Percentiles rank a stretch among this genome's conserved stretches.
Evolutionary conservation across 2,329 filamentous ascomycete genomes (phyloP).

Genomic region (Podosphaera xanthii): DNA sequence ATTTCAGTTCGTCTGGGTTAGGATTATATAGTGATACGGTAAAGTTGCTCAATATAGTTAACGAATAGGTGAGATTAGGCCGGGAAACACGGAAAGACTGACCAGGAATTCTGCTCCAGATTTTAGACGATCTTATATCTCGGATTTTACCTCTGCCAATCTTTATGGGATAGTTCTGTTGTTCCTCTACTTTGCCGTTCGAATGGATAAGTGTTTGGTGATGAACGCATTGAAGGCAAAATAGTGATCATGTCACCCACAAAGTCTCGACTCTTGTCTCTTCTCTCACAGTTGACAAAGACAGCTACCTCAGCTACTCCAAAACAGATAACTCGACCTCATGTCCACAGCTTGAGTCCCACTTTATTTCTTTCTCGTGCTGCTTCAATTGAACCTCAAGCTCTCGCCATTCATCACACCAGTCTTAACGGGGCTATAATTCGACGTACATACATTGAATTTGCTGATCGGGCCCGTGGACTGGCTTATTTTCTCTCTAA

Average conservation of each 20-base stretch:
- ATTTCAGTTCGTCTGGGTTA: too few species aligned
- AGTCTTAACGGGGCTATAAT: constrained; percentile 55
- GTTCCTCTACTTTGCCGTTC: too few species aligned
- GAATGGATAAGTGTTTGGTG: too few species aligned
- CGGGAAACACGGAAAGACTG: too few species aligned
- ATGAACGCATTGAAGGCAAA: too few species aligned
- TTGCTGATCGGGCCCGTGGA: constrained; percentile 67
- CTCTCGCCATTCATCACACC: constrained; percentile 64
- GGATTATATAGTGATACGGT: too few species aligned
- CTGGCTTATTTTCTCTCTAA: constrained; percentile 71
- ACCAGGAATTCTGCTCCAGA: too few species aligned
- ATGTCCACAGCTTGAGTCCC: constrained; percentile 59
- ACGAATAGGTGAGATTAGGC: too few species aligned
- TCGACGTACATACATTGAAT: constrained; percentile 54
- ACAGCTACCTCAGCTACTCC: background rate
- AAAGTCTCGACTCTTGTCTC: constrained; percentile 33
- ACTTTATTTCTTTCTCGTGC: constrained; percentile 74
- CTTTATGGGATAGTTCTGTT: too few species aligned
- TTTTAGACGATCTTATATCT: too few species aligned
- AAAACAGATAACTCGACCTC: constrained; percentile 17
- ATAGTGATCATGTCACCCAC: constrained; percentile 35
- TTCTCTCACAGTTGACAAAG: constrained; percentile 28
- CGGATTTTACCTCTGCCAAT: too few species aligned
- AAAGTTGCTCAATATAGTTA: too few species aligned
- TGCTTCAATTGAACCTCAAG: constrained; percentile 68